Conservation (phyloP, 2,329 filamentous ascomycete genomes). For the Delphinella strobiligena region DNA sequence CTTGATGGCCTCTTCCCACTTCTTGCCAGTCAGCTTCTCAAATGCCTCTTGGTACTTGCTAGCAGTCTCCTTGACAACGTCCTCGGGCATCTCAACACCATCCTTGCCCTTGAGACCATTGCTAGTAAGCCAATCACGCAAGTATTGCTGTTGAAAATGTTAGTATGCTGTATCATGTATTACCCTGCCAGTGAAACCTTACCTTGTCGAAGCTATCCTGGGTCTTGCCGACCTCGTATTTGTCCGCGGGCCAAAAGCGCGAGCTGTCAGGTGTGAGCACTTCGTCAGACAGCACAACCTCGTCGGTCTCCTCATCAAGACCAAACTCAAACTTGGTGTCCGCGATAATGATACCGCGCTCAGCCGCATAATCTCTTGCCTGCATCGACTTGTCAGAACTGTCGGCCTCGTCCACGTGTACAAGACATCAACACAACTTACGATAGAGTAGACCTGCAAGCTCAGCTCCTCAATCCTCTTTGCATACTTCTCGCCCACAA, state of each 20-base stretch:
- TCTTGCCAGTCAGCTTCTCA: slow-evolving; percentile 51
- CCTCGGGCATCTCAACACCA: slow-evolving; percentile 58
- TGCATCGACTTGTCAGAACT: neutral
- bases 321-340: slow-evolving; percentile 72
- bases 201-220: too few species aligned
- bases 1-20: slow-evolving; percentile 22
- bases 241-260: slow-evolving; percentile 71
- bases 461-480: slow-evolving; percentile 52
- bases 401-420: too few species aligned
- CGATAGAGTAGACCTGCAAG: slow-evolving; percentile 51
- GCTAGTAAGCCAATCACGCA: slow-evolving; percentile 69
- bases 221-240: slow-evolving; percentile 49
- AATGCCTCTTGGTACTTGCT: slow-evolving; percentile 71
- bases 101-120: slow-evolving; percentile 65
- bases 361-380: slow-evolving; percentile 48
- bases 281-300: slow-evolving; percentile 70
- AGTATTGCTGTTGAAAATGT: slow-evolving; percentile 24
- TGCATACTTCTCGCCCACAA: slow-evolving; percentile 56
- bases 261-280: slow-evolving; percentile 66
- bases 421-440: too few species aligned
- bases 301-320: slow-evolving; percentile 45
- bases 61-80: slow-evolving; percentile 56
- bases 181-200: too few species aligned
- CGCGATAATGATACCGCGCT: slow-evolving; percentile 62
- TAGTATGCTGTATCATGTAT: slow-evolving; percentile 1